Percentiles rank a stretch among this genome's conserved stretches.
Evolutionary conservation across 805 yeast species (phyloP).

Genomic region (Tetrapisispora arboricola): DNA sequence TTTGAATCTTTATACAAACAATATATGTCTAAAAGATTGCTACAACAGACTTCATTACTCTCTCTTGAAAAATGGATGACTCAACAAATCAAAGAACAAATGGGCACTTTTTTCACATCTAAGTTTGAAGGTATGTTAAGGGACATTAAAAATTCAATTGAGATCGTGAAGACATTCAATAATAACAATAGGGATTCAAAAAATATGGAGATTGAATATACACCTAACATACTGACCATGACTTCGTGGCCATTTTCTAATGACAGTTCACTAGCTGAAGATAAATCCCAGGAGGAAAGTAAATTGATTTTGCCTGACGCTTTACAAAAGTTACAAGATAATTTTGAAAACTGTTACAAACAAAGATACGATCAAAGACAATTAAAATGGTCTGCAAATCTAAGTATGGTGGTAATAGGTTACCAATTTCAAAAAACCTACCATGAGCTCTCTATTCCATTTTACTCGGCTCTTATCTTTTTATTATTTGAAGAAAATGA

Average conservation of each 20-base stretch:
- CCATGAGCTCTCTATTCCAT: constrained; percentile 72
- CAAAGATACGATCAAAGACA: constrained; percentile 47
- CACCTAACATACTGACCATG: constrained; percentile 46
- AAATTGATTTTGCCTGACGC: constrained; percentile 35
- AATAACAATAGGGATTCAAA: constrained; percentile 5
- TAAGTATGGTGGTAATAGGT: constrained; percentile 74
- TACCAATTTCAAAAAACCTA: constrained; percentile 57
- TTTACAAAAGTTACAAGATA: constrained; percentile 33
- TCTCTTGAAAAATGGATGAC: constrained; percentile 66
- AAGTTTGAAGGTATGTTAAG: constrained; percentile 80
- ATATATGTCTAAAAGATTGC: constrained; percentile 72
- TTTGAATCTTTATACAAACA: constrained; percentile 79
- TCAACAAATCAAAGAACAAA: constrained; percentile 57
- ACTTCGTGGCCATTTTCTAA: constrained; percentile 60
- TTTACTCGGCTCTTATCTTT: constrained; percentile 71
- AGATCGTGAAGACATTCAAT: constrained; percentile 14
- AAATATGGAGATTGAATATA: constrained; percentile 30
- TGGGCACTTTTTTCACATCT: constrained; percentile 70
- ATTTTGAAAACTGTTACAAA: constrained; percentile 44
- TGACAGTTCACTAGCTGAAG: constrained; percentile 13
- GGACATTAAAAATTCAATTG: constrained; percentile 57
- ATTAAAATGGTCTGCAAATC: constrained; percentile 69
- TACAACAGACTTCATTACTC: constrained; percentile 38
- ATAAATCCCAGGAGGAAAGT: constrained; percentile 11
- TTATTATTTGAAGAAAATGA: constrained; percentile 56